These are phyloP conservation scores for Globisporangium solare DNA, from an alignment of 352 stramenopile genomes.

Conservation along the genomic window DNA sequence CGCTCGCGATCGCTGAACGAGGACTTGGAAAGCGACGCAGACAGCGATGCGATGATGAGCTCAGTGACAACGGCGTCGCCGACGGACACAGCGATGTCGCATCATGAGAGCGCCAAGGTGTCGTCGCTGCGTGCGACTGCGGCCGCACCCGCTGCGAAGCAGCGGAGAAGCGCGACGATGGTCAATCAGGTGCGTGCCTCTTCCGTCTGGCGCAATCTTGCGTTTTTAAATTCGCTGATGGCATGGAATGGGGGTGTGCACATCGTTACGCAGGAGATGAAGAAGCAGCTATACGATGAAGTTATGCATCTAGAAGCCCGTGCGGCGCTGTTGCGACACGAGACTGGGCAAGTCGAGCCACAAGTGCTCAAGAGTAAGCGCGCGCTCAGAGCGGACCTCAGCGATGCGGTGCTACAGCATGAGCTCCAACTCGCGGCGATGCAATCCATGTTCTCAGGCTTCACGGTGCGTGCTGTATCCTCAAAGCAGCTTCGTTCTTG, in stretches of 20 bases:
- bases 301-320: slow-evolving; percentile 6
- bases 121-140: neutral
- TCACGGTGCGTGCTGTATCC: neutral
- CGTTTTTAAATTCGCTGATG: neutral
- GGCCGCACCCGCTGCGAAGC: neutral
- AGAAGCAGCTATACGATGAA: slow-evolving; percentile 6
- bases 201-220: neutral
- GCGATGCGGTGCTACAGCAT: slow-evolving; percentile 9
- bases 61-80: too few relatives aligned
- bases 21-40: neutral
- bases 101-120: neutral
- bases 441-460: slow-evolving; percentile 6
- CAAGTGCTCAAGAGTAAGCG: slow-evolving; percentile 1
- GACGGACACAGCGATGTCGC: too few relatives aligned
- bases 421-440: slow-evolving; percentile 7
- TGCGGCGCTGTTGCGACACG: slow-evolving; percentile 8
- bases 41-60: neutral
- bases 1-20: neutral
- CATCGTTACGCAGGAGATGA: neutral
- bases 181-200: too few relatives aligned
- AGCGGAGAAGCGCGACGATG: neutral
- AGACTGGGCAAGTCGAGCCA: slow-evolving; percentile 1
- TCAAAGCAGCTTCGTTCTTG: neutral
- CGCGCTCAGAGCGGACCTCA: slow-evolving; percentile 4
- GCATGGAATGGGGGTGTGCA: neutral